Conservation (phyloP, 805 yeast genomes). For the Pichia sporocuriosa region DNA sequence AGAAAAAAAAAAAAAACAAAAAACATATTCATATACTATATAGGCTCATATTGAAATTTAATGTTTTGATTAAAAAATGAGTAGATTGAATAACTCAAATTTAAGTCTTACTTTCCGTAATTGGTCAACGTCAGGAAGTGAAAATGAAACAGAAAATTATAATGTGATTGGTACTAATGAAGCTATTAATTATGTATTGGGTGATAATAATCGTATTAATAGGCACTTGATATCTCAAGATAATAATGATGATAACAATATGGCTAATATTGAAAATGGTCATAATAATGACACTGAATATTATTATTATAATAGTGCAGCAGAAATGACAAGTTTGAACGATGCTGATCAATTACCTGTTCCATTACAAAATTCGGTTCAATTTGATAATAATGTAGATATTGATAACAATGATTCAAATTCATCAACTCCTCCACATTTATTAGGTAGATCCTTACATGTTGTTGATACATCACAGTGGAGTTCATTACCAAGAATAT, state of each 20-base stretch:
- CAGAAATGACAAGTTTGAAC: too few species aligned
- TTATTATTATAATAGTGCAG: too few species aligned
- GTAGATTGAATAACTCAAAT: neutral
- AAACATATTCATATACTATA: too few species aligned
- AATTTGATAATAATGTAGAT: neutral
- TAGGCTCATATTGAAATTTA: too few species aligned
- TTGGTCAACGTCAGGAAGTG: constrained; percentile 4
- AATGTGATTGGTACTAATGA: too few species aligned
- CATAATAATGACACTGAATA: neutral
- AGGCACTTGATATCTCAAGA: neutral
- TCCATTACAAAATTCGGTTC: neutral
- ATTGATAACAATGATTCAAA: neutral
- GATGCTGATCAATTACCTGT: too few species aligned
- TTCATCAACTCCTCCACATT: constrained; percentile 4
- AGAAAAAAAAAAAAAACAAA: too few species aligned
- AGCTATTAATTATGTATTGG: too few species aligned
- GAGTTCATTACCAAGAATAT: neutral
- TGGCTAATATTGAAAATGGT: neutral
- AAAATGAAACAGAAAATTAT: neutral
- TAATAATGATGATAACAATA: neutral
- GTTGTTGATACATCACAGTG: neutral
- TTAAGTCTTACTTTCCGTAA: constrained; percentile 2
- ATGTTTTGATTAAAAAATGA: too few species aligned
- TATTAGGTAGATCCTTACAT: neutral
- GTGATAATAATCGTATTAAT: neutral